Evolutionary conservation across 495 filamentous ascomycete genomes (phyloP).

Genomic region (Oidiodendron maius): DNA sequence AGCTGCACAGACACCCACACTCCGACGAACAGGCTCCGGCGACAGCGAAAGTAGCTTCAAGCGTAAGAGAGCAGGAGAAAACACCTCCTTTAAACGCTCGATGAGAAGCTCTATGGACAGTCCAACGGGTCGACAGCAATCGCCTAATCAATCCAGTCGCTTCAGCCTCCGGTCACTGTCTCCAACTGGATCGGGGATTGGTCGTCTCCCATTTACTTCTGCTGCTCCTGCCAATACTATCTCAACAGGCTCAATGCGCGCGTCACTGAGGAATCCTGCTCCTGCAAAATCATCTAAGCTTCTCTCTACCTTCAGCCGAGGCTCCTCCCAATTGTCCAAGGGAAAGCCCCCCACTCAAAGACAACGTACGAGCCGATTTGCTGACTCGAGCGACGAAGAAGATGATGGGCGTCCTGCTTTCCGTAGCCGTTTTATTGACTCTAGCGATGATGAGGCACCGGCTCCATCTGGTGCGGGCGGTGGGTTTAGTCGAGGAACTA

Average conservation of each 20-base stretch:
- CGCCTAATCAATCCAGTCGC: conserved; percentile 20
- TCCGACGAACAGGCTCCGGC: conserved; percentile 18
- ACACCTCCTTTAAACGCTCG: conserved; percentile 10
- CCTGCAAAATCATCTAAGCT: conserved; percentile 19
- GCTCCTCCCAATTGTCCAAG: conserved; percentile 6
- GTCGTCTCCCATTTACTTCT: conserved; percentile 11
- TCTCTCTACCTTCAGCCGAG: conserved; percentile 35
- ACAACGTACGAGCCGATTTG: conserved; percentile 44
- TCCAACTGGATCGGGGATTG: conserved; percentile 25
- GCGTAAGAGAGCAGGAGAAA: conserved; percentile 12
- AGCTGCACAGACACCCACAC: conserved; percentile 4
- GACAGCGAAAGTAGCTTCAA: conserved; percentile 26
- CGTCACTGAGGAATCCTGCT: conserved; percentile 15
- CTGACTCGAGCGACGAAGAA: conserved; percentile 70
- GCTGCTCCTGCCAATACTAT: neutral
- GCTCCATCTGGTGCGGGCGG: conserved; percentile 11
- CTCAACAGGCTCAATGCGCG: neutral
- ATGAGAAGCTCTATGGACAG: conserved; percentile 14
- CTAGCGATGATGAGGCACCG: conserved; percentile 50
- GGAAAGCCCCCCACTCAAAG: conserved; percentile 1
- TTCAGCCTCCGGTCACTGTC: conserved; percentile 40
- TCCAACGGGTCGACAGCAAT: conserved; percentile 9
- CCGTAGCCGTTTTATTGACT: conserved; percentile 73
- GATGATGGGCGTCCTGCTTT: conserved; percentile 40
- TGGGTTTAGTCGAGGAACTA: conserved; percentile 4